Percentiles rank a stretch among this genome's conserved stretches.
Evolutionary conservation across 2,329 filamentous ascomycete genomes (phyloP).

Genomic region (Alternaria metachromatica): DNA sequence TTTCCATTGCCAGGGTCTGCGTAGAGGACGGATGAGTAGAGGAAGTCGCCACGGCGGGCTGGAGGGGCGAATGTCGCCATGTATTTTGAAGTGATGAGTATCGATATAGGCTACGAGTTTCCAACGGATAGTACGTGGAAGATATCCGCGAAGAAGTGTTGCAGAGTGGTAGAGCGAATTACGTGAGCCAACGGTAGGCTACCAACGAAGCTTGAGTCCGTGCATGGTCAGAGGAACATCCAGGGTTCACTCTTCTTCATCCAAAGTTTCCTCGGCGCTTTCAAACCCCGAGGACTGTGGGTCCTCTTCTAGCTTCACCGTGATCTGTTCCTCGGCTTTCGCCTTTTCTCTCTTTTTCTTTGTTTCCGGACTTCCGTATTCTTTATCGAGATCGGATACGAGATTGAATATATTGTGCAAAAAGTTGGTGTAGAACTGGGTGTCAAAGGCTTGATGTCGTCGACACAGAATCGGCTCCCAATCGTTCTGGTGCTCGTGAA

Average conservation of each 20-base stretch:
- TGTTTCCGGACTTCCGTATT: neutral
- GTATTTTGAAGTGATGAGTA: neutral
- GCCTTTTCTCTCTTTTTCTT: neutral
- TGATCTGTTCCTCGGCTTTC: neutral
- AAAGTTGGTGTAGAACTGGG: neutral
- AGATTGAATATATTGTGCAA: neutral
- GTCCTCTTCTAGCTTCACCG: neutral
- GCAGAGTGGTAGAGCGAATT: neutral
- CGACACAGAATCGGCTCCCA: neutral
- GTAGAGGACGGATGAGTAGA: slow-evolving; percentile 39
- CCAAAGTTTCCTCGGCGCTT: neutral
- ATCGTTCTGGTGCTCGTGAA: neutral
- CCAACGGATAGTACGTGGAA: too few relatives aligned
- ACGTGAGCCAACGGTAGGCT: neutral
- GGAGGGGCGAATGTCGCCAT: slow-evolving; percentile 40
- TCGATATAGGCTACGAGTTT: neutral
- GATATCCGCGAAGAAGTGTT: neutral
- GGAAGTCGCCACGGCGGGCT: slow-evolving; percentile 32
- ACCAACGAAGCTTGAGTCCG: neutral
- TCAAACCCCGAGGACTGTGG: neutral
- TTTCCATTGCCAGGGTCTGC: slow-evolving; percentile 42
- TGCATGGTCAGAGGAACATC: neutral
- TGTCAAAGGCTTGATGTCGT: neutral
- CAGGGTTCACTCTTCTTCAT: neutral
- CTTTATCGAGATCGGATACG: neutral